phyloP scores from a whole-genome alignment of 306 rosid species.

The Oxytropis ochrocephala region DNA sequence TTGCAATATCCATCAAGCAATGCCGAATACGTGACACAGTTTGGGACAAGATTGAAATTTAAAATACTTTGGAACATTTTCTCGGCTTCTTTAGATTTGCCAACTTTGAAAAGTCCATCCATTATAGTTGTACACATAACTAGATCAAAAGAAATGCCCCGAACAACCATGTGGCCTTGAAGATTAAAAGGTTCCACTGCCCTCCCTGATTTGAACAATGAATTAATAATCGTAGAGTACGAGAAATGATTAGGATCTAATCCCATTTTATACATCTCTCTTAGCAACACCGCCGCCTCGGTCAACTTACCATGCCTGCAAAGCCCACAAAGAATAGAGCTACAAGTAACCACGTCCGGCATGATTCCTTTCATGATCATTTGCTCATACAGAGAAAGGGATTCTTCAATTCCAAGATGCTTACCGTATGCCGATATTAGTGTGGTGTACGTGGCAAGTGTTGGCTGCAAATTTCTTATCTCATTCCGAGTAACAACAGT shows the following conservation, averaged over 20 bases:
- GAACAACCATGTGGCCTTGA: slow-evolving; percentile 69
- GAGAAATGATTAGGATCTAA: slow-evolving; percentile 66
- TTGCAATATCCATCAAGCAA: slow-evolving; percentile 67
- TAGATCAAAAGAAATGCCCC: slow-evolving; percentile 65
- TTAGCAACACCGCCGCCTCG: slow-evolving; percentile 56
- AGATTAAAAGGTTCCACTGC: slow-evolving; percentile 52
- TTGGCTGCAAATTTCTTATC: slow-evolving; percentile 40
- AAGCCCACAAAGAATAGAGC: slow-evolving; percentile 62
- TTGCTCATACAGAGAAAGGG: slow-evolving; percentile 58
- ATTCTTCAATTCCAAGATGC: slow-evolving; percentile 47
- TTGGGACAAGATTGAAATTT: slow-evolving; percentile 56
- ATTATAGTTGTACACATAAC: slow-evolving; percentile 59
- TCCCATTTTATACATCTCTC: slow-evolving; percentile 74
- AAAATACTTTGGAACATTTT: slow-evolving; percentile 42
- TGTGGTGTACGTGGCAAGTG: slow-evolving; percentile 53
- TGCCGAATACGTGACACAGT: slow-evolving; percentile 62
- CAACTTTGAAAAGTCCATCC: slow-evolving; percentile 75
- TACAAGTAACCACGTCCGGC: slow-evolving; percentile 71
- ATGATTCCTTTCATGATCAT: slow-evolving; percentile 59
- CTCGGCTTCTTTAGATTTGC: slow-evolving; percentile 55
- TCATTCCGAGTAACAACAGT: slow-evolving; percentile 8
- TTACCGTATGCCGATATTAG: slow-evolving; percentile 51
- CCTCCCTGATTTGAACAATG: slow-evolving; percentile 58
- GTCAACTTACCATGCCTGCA: slow-evolving; percentile 64
- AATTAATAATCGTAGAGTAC: slow-evolving; percentile 53